Evolutionary conservation across 495 filamentous ascomycete genomes (phyloP).

Genomic region (Diplogelasinospora grovesii): DNA sequence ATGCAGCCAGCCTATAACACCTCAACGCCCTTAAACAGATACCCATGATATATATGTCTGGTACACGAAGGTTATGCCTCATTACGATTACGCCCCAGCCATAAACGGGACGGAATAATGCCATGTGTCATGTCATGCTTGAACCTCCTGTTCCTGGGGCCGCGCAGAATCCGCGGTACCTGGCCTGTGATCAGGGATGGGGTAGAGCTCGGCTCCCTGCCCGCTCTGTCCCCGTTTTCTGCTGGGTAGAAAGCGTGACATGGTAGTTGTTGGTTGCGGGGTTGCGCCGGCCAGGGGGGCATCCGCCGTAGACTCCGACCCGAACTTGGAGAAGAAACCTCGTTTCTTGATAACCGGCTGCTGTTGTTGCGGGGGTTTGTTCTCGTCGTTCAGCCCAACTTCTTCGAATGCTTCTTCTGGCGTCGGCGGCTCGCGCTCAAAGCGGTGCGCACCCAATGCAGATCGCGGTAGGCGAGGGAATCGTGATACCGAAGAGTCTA

Average conservation of each 20-base stretch:
- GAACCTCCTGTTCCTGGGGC: conserved; percentile 31
- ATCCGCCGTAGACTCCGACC: conserved; percentile 41
- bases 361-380: conserved; percentile 40
- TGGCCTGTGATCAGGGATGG: conserved; percentile 36
- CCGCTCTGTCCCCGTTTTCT: conserved; percentile 71
- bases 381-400: conserved; percentile 70
- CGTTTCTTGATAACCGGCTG: conserved; percentile 60
- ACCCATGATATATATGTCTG: too few relatives aligned
- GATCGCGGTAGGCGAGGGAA: conserved; percentile 52
- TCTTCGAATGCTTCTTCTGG: conserved; percentile 76
- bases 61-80: too few relatives aligned
- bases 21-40: too few relatives aligned
- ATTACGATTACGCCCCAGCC: too few relatives aligned
- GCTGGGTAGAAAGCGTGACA: conserved; percentile 61
- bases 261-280: conserved; percentile 25
- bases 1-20: too few relatives aligned
- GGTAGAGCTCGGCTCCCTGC: conserved; percentile 60
- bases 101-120: too few relatives aligned
- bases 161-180: conserved; percentile 18
- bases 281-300: not conserved
- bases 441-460: conserved; percentile 43
- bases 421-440: conserved; percentile 49
- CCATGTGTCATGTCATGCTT: too few relatives aligned
- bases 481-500: conserved; percentile 56
- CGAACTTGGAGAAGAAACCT: conserved; percentile 78